A percentile compares a stretch with the other conserved stretches of the same genome.
These are phyloP conservation scores for Tuber umbilicatum DNA, from an alignment of 495 filamentous ascomycete genomes.

Conservation along the genomic window DNA sequence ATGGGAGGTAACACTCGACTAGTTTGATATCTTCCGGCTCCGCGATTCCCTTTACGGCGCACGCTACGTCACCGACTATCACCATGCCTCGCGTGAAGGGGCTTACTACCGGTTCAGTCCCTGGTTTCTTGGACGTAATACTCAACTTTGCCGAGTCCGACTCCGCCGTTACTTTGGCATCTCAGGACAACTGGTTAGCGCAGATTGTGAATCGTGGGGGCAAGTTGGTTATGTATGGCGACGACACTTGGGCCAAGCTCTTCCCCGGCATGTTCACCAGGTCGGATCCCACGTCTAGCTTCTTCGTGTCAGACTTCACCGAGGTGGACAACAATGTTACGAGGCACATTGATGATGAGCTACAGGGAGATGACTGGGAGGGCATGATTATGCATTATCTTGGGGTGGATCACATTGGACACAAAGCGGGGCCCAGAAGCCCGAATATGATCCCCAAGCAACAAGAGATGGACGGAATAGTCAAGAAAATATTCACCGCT, in stretches of 20 bases:
- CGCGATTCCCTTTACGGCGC: conserved; percentile 88
- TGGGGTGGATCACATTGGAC: conserved; percentile 93
- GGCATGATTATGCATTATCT: conserved; percentile 92
- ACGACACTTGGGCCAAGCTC: conserved; percentile 97
- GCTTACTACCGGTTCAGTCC: conserved; percentile 91
- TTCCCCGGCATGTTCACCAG: conserved; percentile 83
- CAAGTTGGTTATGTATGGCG: conserved; percentile 87
- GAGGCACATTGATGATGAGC: conserved; percentile 71
- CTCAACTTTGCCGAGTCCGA: conserved; percentile 95
- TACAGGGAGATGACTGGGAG: conserved; percentile 76
- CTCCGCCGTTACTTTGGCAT: conserved; percentile 72
- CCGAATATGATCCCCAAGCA: conserved; percentile 91
- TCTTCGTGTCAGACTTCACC: conserved; percentile 97
- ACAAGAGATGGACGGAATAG: conserved; percentile 83
- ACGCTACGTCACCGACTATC: conserved; percentile 93
- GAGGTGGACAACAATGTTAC: conserved; percentile 98
- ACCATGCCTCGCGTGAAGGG: conserved; percentile 98
- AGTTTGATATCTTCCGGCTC: conserved; percentile 77
- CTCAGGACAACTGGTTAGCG: conserved; percentile 90
- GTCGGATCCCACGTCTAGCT: conserved; percentile 87
- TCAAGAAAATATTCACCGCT: conserved; percentile 66
- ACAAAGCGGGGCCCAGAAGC: conserved; percentile 87
- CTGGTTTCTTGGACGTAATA: conserved; percentile 93
- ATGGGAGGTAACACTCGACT: conserved; percentile 24
- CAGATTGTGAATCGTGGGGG: conserved; percentile 73